Evolutionary conservation across 2,329 filamentous ascomycete species (phyloP).

Genomic region (Aureobasidium sp.): DNA sequence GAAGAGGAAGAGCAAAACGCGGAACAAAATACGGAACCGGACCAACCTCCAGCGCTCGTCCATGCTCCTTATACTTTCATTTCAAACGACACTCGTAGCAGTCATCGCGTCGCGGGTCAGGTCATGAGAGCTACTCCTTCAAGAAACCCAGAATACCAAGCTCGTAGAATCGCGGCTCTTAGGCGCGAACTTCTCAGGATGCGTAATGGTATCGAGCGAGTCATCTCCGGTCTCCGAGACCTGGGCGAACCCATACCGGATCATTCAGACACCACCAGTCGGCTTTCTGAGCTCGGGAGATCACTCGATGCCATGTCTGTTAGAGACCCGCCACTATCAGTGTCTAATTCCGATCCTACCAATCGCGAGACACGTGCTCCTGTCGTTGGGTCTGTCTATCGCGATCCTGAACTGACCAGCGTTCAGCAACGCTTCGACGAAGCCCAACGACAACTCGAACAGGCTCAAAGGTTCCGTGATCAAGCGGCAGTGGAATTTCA

Average conservation of each 20-base stretch:
- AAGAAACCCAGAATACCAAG: constrained; percentile 30
- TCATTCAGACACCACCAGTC: constrained; percentile 25
- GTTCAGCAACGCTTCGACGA: constrained; percentile 27
- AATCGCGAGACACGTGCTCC: constrained; percentile 7
- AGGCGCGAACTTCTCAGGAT: constrained; percentile 32
- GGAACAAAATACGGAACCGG: not conserved
- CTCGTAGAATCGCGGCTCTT: constrained; percentile 30
- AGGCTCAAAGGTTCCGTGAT: constrained; percentile 27
- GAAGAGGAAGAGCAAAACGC: constrained; percentile 20
- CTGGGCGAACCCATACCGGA: constrained; percentile 31
- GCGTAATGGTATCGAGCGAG: constrained; percentile 32
- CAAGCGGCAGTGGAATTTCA: constrained; percentile 26
- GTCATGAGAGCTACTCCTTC: constrained; percentile 19
- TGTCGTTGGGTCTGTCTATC: constrained; percentile 12
- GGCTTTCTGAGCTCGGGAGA: constrained; percentile 25
- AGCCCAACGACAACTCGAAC: constrained; percentile 27
- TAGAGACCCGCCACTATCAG: not conserved
- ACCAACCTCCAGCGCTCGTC: not conserved
- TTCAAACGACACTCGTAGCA: not conserved
- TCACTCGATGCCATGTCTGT: constrained; percentile 26
- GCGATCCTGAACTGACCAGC: constrained; percentile 22
- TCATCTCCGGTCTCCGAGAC: constrained; percentile 31
- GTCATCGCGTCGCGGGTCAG: constrained; percentile 11
- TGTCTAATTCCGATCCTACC: not conserved
- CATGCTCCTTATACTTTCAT: not conserved